A percentile compares a stretch with the other conserved stretches of the same genome.
Conservation (phyloP, 1,284 basidiomycete genomes). For the Hortiboletus rubellus region DNA sequence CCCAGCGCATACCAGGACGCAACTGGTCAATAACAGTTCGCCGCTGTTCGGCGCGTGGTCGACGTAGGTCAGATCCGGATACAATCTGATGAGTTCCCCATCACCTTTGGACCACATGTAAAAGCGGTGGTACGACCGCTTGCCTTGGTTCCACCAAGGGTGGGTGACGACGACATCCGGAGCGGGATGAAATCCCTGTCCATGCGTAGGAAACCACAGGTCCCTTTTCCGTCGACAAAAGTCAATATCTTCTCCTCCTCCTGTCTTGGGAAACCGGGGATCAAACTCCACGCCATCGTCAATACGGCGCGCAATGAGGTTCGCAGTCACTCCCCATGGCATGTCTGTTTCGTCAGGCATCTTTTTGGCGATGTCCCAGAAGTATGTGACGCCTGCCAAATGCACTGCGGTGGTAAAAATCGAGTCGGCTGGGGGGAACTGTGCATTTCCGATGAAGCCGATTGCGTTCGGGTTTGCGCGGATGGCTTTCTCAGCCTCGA, state of each 20-base stretch:
- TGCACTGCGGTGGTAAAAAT: conserved; percentile 57
- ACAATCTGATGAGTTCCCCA: conserved; percentile 48
- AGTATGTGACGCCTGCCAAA: conserved; percentile 56
- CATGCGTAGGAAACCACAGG: conserved; percentile 36
- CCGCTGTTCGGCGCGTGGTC: conserved; percentile 52
- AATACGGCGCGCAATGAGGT: conserved; percentile 50
- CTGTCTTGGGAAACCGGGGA: conserved; percentile 56
- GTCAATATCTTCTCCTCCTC: conserved; percentile 64
- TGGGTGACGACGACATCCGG: conserved; percentile 51
- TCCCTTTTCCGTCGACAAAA: conserved; percentile 53
- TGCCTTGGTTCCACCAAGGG: conserved; percentile 57
- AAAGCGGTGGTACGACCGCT: conserved; percentile 53
- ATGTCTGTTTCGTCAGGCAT: conserved; percentile 42
- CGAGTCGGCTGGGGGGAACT: conserved; percentile 48
- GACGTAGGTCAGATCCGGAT: conserved; percentile 47
- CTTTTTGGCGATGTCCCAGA: conserved; percentile 61
- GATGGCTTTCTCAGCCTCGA: conserved; percentile 49
- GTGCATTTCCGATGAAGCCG: conserved; percentile 53
- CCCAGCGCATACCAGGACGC: conserved; percentile 13
- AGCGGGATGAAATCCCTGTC: conserved; percentile 49
- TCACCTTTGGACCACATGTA: conserved; percentile 62
- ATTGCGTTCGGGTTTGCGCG: conserved; percentile 47
- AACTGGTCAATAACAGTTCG: conserved; percentile 42
- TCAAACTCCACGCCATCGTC: conserved; percentile 48
- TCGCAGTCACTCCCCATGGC: conserved; percentile 66